Conservation (phyloP, 2,329 filamentous ascomycete species). For the Emergomyces africanus region DNA sequence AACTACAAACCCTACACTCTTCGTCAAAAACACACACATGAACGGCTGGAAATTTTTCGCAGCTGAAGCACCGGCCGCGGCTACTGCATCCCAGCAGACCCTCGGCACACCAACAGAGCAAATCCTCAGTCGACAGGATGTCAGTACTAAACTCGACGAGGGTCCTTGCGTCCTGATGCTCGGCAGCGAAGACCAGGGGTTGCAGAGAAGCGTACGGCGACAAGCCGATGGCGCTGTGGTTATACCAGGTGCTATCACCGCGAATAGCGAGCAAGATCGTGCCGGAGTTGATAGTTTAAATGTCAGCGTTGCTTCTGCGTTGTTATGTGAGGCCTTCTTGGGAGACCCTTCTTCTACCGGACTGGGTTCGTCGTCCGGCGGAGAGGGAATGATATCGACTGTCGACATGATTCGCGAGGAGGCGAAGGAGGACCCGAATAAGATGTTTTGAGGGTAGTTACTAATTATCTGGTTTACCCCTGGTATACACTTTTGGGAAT, state of each 20-base stretch:
- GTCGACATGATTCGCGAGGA: conserved; percentile 1
- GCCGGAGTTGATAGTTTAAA: conserved; percentile 76
- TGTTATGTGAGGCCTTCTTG: conserved; percentile 43
- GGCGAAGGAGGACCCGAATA: conserved; percentile 1
- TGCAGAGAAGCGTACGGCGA: conserved; percentile 51
- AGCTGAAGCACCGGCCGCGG: conserved; percentile 41
- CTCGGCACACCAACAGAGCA: conserved; percentile 20
- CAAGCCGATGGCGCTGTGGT: conserved; percentile 52
- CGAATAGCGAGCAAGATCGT: conserved; percentile 22
- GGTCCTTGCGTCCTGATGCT: conserved; percentile 68
- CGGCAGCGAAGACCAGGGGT: conserved; percentile 66
- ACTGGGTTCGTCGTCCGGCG: background rate
- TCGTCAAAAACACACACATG: conserved; percentile 53
- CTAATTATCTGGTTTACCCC: background rate
- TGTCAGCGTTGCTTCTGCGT: conserved; percentile 73
- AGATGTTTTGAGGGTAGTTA: background rate
- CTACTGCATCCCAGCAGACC: conserved; percentile 15
- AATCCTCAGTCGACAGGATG: conserved; percentile 5
- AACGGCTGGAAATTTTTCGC: conserved; percentile 78
- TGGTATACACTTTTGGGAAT: background rate
- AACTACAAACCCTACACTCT: conserved; percentile 52
- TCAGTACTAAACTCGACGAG: conserved; percentile 32
- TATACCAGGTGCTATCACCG: conserved; percentile 43
- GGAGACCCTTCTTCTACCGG: conserved; percentile 7
- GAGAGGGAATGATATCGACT: background rate